Percentiles rank a stretch among this genome's conserved stretches.
Conservation (phyloP, 352 stramenopile species). For the Globisporangium paddicum region DNA sequence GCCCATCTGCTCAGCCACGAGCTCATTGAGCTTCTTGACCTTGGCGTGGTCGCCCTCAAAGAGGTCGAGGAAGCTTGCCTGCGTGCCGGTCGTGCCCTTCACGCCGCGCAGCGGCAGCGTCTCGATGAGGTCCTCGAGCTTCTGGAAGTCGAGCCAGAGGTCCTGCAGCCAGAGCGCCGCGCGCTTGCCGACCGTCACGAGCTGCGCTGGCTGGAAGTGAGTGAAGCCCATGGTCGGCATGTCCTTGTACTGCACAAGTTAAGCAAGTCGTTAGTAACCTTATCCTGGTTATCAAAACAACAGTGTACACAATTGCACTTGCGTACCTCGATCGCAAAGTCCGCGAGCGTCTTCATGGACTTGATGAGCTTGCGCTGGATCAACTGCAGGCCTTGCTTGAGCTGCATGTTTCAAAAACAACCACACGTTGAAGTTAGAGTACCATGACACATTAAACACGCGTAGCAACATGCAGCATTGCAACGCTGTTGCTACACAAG, state of each 20-base stretch:
- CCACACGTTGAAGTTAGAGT: slow-evolving; percentile 2
- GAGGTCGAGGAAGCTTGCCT: slow-evolving; percentile 98
- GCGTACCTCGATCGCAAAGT: slow-evolving; percentile 82
- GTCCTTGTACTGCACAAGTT: slow-evolving; percentile 86
- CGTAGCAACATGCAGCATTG: background rate
- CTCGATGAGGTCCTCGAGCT: slow-evolving; percentile 95
- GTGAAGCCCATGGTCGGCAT: slow-evolving; percentile 98
- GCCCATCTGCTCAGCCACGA: slow-evolving; percentile 96
- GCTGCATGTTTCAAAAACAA: too few species aligned
- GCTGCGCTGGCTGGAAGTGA: slow-evolving; percentile 98
- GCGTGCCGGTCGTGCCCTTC: slow-evolving; percentile 98
- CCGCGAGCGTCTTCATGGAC: slow-evolving; percentile 92
- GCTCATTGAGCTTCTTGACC: slow-evolving; percentile 93
- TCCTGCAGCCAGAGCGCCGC: slow-evolving; percentile 98
- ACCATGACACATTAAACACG: background rate
- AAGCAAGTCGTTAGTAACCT: background rate
- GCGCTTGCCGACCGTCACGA: slow-evolving; percentile 98
- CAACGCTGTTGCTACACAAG: background rate
- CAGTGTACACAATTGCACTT: background rate
- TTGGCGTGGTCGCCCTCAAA: slow-evolving; percentile 99
- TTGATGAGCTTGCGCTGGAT: slow-evolving; percentile 97
- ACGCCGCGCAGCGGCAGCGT: slow-evolving; percentile 96
- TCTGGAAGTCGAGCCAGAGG: slow-evolving; percentile 95
- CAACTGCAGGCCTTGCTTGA: slow-evolving; percentile 94
- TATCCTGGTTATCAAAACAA: too few species aligned